Evolutionary conservation across 345 rosid species (phyloP).

Genomic region (Dimocarpus longan): DNA sequence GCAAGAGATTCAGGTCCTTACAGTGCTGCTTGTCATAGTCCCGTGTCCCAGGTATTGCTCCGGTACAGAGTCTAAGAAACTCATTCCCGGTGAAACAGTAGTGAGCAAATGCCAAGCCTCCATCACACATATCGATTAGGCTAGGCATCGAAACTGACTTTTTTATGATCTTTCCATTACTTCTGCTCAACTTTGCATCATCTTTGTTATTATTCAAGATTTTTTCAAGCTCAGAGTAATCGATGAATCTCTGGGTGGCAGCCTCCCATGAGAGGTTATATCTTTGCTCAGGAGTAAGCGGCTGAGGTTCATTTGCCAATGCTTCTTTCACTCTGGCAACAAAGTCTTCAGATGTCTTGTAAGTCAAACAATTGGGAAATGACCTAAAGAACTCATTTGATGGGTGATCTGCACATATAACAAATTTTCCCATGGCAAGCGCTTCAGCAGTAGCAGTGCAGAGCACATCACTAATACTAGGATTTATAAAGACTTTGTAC

Average conservation of each 20-base stretch:
- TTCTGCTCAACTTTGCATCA: slow-evolving; percentile 14
- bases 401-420: slow-evolving; percentile 95
- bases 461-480: slow-evolving; percentile 92
- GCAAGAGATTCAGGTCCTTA: slow-evolving; percentile 81
- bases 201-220: slow-evolving; percentile 40
- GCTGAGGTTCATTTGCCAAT: slow-evolving; percentile 77
- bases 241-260: slow-evolving; percentile 87
- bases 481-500: slow-evolving; percentile 98
- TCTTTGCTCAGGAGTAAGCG: slow-evolving; percentile 79
- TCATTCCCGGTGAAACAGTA: slow-evolving; percentile 86
- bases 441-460: slow-evolving; percentile 99
- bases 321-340: slow-evolving; percentile 87
- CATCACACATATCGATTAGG: slow-evolving; percentile 64
- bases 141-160: slow-evolving; percentile 67
- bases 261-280: slow-evolving; percentile 97
- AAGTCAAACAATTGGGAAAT: slow-evolving; percentile 93
- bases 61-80: slow-evolving; percentile 76
- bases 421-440: slow-evolving; percentile 97
- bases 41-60: slow-evolving; percentile 83
- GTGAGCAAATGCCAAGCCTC: slow-evolving; percentile 89
- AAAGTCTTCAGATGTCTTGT: slow-evolving; percentile 84
- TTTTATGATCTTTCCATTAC: slow-evolving; percentile 32
- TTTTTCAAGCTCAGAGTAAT: slow-evolving; percentile 76
- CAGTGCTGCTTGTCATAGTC: slow-evolving; percentile 84
- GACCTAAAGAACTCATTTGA: slow-evolving; percentile 95